phyloP scores from a whole-genome alignment of 805 yeast genomes.

The Saccharomycopsis sp. region DNA sequence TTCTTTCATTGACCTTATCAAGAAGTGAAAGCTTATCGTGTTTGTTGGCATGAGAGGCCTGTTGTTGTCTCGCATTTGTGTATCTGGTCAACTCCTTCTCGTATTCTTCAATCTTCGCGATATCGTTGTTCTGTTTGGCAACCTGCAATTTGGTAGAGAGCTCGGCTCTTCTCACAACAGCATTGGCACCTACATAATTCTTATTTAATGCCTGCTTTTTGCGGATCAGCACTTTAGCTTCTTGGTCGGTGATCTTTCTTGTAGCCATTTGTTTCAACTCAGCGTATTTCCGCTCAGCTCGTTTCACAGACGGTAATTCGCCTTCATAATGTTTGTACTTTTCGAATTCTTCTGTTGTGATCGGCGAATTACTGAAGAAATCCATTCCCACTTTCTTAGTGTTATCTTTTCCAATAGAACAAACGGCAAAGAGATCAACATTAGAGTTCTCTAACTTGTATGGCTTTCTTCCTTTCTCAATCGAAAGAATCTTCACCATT shows the following conservation, averaged over 20 bases:
- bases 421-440: constrained; percentile 56
- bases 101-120: constrained; percentile 38
- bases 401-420: constrained; percentile 73
- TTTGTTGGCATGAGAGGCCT: constrained; percentile 31
- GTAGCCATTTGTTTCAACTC: constrained; percentile 58
- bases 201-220: constrained; percentile 56
- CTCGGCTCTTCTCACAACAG: constrained; percentile 67
- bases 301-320: constrained; percentile 56
- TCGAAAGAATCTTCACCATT: constrained; percentile 72
- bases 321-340: constrained; percentile 53
- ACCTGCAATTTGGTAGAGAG: constrained; percentile 68
- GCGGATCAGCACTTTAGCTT: constrained; percentile 72
- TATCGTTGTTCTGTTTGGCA: constrained; percentile 56
- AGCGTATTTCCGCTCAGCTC: constrained; percentile 55
- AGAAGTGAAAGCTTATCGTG: constrained; percentile 36
- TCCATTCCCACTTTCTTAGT: constrained; percentile 72
- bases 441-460: constrained; percentile 44
- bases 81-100: constrained; percentile 41
- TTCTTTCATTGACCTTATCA: constrained; percentile 75
- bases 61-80: constrained; percentile 32
- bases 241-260: constrained; percentile 61
- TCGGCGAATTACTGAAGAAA: constrained; percentile 70
- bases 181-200: constrained; percentile 56
- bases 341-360: constrained; percentile 66
- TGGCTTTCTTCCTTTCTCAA: constrained; percentile 42